A percentile compares a stretch with the other conserved stretches of the same genome.
phyloP scores from a whole-genome alignment of 2,329 filamentous ascomycete species.

The Cordyceps pruinosa region DNA sequence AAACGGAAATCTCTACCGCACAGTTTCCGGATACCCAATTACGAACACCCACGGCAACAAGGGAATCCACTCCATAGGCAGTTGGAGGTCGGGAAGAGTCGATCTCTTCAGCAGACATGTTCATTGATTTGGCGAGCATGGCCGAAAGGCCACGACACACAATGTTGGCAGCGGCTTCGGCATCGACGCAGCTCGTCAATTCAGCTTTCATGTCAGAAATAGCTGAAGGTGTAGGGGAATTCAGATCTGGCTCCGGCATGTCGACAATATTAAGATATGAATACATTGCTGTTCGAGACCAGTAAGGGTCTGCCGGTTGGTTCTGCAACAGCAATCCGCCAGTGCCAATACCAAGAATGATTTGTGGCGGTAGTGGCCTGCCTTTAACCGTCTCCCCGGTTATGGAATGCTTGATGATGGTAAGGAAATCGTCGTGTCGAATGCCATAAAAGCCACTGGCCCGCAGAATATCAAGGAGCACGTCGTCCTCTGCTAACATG shows the following conservation, averaged over 20 bases:
- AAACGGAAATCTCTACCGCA: constrained; percentile 38
- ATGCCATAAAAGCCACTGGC: constrained; percentile 49
- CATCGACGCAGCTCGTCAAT: constrained; percentile 24
- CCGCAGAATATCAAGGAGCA: constrained; percentile 40
- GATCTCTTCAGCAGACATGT: constrained; percentile 38
- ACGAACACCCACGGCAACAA: constrained; percentile 46
- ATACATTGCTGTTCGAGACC: constrained; percentile 44
- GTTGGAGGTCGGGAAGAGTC: constrained; percentile 33
- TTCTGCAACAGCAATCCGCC: constrained; percentile 48
- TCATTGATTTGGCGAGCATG: constrained; percentile 40
- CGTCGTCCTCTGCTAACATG: constrained; percentile 45
- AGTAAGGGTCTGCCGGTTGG: constrained; percentile 46
- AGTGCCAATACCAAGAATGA: constrained; percentile 48
- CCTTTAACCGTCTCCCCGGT: constrained; percentile 24
- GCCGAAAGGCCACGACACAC: constrained; percentile 30
- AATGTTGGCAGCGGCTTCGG: constrained; percentile 26
- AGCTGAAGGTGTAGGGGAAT: constrained; percentile 14
- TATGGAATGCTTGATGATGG: constrained; percentile 40
- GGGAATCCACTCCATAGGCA: constrained; percentile 45
- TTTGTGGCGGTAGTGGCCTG: constrained; percentile 34
- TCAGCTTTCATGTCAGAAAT: constrained; percentile 25
- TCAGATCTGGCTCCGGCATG: constrained; percentile 28
- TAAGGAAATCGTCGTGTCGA: constrained; percentile 42
- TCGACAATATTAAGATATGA: constrained; percentile 43
- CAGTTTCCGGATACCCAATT: constrained; percentile 43